phyloP scores from a whole-genome alignment of 2,329 filamentous ascomycete genomes.

The Trichocomaceae sp. region DNA sequence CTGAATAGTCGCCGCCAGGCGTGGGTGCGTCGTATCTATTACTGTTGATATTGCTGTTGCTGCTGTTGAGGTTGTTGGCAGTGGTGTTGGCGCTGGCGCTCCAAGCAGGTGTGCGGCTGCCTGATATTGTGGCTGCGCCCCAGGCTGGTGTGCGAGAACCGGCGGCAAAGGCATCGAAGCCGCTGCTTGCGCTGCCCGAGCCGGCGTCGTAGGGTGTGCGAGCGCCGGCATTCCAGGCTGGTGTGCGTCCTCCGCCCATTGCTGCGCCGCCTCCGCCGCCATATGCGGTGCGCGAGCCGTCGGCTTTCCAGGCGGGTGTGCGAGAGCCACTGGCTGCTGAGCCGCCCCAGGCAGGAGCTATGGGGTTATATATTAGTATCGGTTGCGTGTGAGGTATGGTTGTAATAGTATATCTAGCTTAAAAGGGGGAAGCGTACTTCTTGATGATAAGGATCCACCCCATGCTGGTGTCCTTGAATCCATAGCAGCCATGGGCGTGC shows the following conservation, averaged over 20 bases:
- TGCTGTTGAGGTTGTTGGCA: conserved; percentile 25
- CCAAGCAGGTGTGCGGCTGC: conserved; percentile 43
- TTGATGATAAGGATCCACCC: conserved; percentile 49
- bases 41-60: conserved; percentile 10
- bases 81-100: conserved; percentile 26
- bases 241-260: conserved; percentile 69
- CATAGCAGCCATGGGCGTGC: conserved; percentile 58
- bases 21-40: conserved; percentile 64
- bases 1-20: conserved; percentile 59
- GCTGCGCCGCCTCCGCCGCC: conserved; percentile 46
- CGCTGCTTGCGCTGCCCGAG: conserved; percentile 50
- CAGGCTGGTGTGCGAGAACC: conserved; percentile 74
- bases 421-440: conserved; percentile 50
- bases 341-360: conserved; percentile 39
- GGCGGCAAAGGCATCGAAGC: conserved; percentile 60
- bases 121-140: conserved; percentile 45
- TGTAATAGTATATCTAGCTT: background rate
- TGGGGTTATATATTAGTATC: conserved; percentile 18
- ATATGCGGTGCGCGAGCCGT: conserved; percentile 52
- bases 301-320: conserved; percentile 52
- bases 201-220: conserved; percentile 59
- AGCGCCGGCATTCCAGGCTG: conserved; percentile 70
- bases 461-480: conserved; percentile 70
- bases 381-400: background rate
- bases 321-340: conserved; percentile 36